A percentile compares a stretch with the other conserved stretches of the same genome.
phyloP scores from a whole-genome alignment of 169 alveolate genomes.

The Plasmodium chabaudi region DNA sequence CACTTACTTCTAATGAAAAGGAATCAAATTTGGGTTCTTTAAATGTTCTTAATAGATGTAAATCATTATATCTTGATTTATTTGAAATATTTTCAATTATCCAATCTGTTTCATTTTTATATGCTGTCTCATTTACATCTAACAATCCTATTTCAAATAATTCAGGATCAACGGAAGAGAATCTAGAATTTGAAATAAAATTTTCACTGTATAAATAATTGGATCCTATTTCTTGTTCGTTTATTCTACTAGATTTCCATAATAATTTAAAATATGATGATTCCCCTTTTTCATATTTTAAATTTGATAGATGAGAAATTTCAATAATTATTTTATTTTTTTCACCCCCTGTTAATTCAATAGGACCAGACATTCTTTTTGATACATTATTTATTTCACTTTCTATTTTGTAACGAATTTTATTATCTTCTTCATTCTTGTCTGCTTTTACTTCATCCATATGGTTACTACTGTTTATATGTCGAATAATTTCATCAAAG shows the following conservation, averaged over 20 bases:
- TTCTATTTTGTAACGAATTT: slow-evolving; percentile 74
- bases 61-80: slow-evolving; percentile 64
- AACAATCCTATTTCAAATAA: slow-evolving; percentile 77
- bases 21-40: slow-evolving; percentile 52
- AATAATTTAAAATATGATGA: slow-evolving; percentile 75
- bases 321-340: slow-evolving; percentile 87
- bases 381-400: slow-evolving; percentile 75
- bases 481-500: slow-evolving; percentile 3
- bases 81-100: slow-evolving; percentile 80
- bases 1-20: slow-evolving; percentile 78
- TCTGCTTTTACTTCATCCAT: slow-evolving; percentile 65
- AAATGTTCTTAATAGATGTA: slow-evolving; percentile 78
- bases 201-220: slow-evolving; percentile 79
- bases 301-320: slow-evolving; percentile 89
- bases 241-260: slow-evolving; percentile 81
- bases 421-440: slow-evolving; percentile 64
- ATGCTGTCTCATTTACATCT: slow-evolving; percentile 76
- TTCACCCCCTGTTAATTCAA: slow-evolving; percentile 89
- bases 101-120: slow-evolving; percentile 72
- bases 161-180: slow-evolving; percentile 79
- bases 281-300: slow-evolving; percentile 82
- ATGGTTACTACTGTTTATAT: background rate
- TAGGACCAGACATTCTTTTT: slow-evolving; percentile 81
- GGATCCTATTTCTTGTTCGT: slow-evolving; percentile 78
- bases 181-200: slow-evolving; percentile 49